Evolutionary conservation across 164 flowering plant genomes (phyloP), one percentile per base, ranked within the genome.

Genomic region (Taxillus chinensis): DNA sequence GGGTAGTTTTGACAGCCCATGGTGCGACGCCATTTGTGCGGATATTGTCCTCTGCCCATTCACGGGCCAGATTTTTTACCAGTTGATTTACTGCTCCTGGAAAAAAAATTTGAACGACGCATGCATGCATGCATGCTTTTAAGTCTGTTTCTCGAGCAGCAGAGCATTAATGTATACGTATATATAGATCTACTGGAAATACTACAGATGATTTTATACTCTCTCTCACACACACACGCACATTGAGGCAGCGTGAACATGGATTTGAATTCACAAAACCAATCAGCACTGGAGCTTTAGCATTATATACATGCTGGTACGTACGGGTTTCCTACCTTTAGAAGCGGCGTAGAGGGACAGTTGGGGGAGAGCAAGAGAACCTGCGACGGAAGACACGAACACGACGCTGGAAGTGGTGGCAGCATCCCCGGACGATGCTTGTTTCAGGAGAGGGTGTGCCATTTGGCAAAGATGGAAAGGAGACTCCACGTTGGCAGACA

Each of bases 21-120:
- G 85, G 87, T 0, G 83, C 74, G n/a, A 82, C 83, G 3, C 76
- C 37, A 51, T 83, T 83, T 27, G 51, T 41, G 1, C 86, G 71
- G 16, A 83, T 79, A 39, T 73, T 75, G 54, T 81, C 87, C 54
- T 78, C 77, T 8, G 82, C 81, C 88, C 88, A 83, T 45, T 80
- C 88, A 50, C 80, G 79, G 0, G 88, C 86, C 68, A 83, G 69
- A 43, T 71, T 79, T 65, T 58, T 83, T 0, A 81, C 69, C 0
- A 78, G 14, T 68, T 81, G 86, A 68, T 81, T 81, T 12, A 81
- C 67, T 3, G 86, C 86, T 60, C 81, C 87, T 83, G 71, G 5
- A 49, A 52, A 41, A 10, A 6, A 4, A 45, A 53, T 7, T 7
- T 39, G 8, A 46, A 15, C n/a, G 6, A 2, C 41, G 8, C 5